Percentiles rank a stretch among this genome's conserved stretches.
Conservation (phyloP, 2,329 filamentous ascomycete genomes). For the Clarireedia homoeocarpa region DNA sequence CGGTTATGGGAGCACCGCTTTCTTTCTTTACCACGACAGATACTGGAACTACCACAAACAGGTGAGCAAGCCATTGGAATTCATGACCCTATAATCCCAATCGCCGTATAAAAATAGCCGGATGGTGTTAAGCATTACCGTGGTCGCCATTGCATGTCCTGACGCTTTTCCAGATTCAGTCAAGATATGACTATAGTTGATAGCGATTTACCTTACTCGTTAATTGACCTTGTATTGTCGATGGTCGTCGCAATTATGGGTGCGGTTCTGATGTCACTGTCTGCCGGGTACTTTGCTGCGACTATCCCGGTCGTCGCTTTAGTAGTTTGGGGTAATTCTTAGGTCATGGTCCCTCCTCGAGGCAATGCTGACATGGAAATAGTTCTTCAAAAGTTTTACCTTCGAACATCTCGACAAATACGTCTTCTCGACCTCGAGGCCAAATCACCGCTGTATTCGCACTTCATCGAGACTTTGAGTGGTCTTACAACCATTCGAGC, state of each 20-base stretch:
- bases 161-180: slow-evolving; percentile 13
- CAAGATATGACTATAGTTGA: slow-evolving; percentile 23
- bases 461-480: slow-evolving; percentile 39
- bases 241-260: slow-evolving; percentile 34
- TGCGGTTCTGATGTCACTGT: slow-evolving; percentile 28
- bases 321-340: slow-evolving; percentile 14
- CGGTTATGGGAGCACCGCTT: slow-evolving; percentile 36
- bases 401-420: slow-evolving; percentile 43
- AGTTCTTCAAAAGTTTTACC: slow-evolving; percentile 35
- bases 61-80: slow-evolving; percentile 4
- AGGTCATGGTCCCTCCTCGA: neutral
- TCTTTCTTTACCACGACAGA: slow-evolving; percentile 22
- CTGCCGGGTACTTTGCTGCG: slow-evolving; percentile 33
- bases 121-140: neutral
- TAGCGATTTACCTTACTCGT: slow-evolving; percentile 18
- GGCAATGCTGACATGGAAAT: neutral
- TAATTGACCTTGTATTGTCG: slow-evolving; percentile 11
- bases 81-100: no score
- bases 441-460: slow-evolving; percentile 38
- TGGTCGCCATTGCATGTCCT: neutral
- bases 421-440: slow-evolving; percentile 41
- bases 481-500: slow-evolving; percentile 39
- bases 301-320: slow-evolving; percentile 34
- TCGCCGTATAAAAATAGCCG: neutral
- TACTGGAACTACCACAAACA: slow-evolving; percentile 17